A percentile compares a stretch with the other conserved stretches of the same genome.
phyloP scores from a whole-genome alignment of 192 early-diverging fungal genomes.

The Linnemannia zychae region DNA sequence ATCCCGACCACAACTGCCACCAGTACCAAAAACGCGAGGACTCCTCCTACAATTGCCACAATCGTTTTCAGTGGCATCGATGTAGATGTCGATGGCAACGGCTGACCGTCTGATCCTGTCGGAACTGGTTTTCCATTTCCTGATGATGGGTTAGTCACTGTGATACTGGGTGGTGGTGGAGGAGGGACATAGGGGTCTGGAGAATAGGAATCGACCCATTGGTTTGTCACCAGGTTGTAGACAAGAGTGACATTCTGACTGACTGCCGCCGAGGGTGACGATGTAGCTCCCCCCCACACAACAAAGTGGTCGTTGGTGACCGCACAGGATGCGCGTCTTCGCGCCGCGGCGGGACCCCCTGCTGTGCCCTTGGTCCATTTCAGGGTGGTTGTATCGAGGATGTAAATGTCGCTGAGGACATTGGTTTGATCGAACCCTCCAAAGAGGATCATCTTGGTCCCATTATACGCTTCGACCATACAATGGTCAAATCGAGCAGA shows the following conservation, averaged over 20 bases:
- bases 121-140: too few species aligned
- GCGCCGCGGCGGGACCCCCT: background rate
- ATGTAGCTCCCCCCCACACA: slow-evolving; percentile 6
- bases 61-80: too few species aligned
- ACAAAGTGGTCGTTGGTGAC: slow-evolving; percentile 28
- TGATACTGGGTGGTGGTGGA: too few species aligned
- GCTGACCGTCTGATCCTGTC: too few species aligned
- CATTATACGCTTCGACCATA: slow-evolving; percentile 2
- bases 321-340: background rate
- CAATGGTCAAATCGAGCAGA: background rate
- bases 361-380: slow-evolving; percentile 18
- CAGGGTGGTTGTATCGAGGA: slow-evolving; percentile 12
- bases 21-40: background rate
- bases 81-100: background rate
- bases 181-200: too few species aligned
- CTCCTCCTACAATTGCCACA: background rate
- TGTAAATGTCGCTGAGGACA: slow-evolving; percentile 11
- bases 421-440: background rate
- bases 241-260: slow-evolving; percentile 7
- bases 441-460: slow-evolving; percentile 13
- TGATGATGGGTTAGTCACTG: too few species aligned
- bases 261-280: background rate
- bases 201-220: slow-evolving; percentile 11
- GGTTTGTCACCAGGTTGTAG: slow-evolving; percentile 21
- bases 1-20: background rate